Base-by-base conservation (phyloP, 2,329 filamentous ascomycete genomes). In the Cercospora zeae-maydis region DNA sequence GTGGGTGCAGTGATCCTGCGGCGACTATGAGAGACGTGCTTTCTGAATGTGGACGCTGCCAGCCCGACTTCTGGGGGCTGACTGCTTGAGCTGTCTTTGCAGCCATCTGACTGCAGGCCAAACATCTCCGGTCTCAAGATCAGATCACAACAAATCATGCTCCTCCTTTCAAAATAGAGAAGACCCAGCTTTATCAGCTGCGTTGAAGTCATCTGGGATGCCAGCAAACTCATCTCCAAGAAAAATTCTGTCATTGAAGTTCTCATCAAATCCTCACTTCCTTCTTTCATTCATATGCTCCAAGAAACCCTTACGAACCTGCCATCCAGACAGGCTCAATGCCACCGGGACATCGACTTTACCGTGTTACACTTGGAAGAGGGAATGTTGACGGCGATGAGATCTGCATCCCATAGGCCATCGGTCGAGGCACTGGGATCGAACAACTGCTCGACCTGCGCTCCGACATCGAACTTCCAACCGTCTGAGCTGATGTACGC, bases 261-360 rank as follows among this genome's bases (percentile, higher is more conserved):
- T 31, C 9, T 31, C 30, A 9, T n/a, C n/a, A n/a, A n/a, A n/a
- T n/a, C n/a, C n/a, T n/a, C n/a, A n/a, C n/a, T n/a, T n/a, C n/a
- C n/a, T n/a, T n/a, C 39, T 3, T 45, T 6, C 2, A 16, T 6
- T 7, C 39, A 7, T 5, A n/a, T n/a, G n/a, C n/a, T n/a, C n/a
- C n/a, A n/a, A n/a, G n/a, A n/a, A n/a, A n/a, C n/a, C n/a, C 30
- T 33, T 4, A 33, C 54, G 54, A 36, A 57, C 54, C 54, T 57
- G 21, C 54, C 37, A 39, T 39, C 24, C 19, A 39, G 37, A 31
- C 54, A 57, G 54, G 54, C 21, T 57, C 54, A 21, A 57, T 39
- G 54, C 36, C 36, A 30, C 54, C 34, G 24, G 54, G 54, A 21
- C 54, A 39, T 45, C 36, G 54, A 57, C 24, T 57, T 57, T 57